Percentiles rank a stretch among this genome's conserved stretches.
These are phyloP conservation scores for Mortierella sp. DNA, from an alignment of 371 early-diverging fungal species.

Conservation along the genomic window DNA sequence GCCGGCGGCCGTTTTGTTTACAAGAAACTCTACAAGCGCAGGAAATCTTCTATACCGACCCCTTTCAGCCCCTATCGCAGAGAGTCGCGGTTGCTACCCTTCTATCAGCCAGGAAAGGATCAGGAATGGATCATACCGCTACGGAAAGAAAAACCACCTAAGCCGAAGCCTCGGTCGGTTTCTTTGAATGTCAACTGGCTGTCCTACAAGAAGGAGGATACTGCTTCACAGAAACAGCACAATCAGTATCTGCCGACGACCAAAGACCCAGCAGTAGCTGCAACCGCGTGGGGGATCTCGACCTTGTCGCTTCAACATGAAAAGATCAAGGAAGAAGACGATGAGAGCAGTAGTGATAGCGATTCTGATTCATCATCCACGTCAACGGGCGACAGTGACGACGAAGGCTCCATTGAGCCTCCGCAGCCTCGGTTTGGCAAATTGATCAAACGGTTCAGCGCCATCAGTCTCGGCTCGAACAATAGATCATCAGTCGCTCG, in stretches of 20 bases:
- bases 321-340: slow-evolving; percentile 10
- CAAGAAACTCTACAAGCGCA: slow-evolving; percentile 37
- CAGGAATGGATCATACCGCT: slow-evolving; percentile 40
- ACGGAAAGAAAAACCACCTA: slow-evolving; percentile 15
- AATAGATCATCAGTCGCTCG: not conserved
- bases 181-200: slow-evolving; percentile 16
- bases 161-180: slow-evolving; percentile 6
- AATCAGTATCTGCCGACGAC: not conserved
- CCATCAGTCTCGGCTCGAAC: not conserved
- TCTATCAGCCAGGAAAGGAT: slow-evolving; percentile 49
- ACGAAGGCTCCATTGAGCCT: slow-evolving; percentile 3
- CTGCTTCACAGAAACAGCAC: not conserved
- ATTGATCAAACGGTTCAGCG: slow-evolving; percentile 1
- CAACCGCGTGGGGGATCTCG: slow-evolving; percentile 24
- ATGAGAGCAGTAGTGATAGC: slow-evolving; percentile 26
- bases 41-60: slow-evolving; percentile 18
- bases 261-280: not conserved
- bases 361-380: slow-evolving; percentile 23
- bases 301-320: slow-evolving; percentile 12
- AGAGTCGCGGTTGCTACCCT: slow-evolving; percentile 32
- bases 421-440: slow-evolving; percentile 21
- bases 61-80: slow-evolving; percentile 10
- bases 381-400: slow-evolving; percentile 34
- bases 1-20: slow-evolving; percentile 45
- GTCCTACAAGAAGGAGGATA: slow-evolving; percentile 2